Evolutionary conservation across 2,329 filamentous ascomycete species (phyloP), one percentile per base, ranked within the genome.

Genomic region (Exophiala aquamarina): DNA sequence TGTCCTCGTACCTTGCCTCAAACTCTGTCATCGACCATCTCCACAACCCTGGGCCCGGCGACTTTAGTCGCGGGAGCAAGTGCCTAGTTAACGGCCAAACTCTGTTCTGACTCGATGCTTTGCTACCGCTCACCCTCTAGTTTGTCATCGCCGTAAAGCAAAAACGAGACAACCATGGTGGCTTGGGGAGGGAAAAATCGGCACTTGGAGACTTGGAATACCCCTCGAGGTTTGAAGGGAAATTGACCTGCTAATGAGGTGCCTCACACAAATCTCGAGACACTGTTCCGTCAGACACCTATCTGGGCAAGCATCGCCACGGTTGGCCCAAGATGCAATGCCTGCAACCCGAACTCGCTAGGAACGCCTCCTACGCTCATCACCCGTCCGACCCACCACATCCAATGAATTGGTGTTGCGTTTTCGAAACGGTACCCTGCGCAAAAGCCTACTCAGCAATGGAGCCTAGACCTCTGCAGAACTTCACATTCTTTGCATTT

Each of bases 401-500:
- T 14, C 23, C 33, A 45, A 32, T 43, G 31, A 26, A 40, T 46
- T 33, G 33, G 40, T 34, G 38, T 38, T 26, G 41, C 44, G 37
- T 39, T 28, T 38, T 53, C 44, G 43, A 50, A 54, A 54, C 44
- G 32, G 44, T 19, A 41, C 42, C 47, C 41, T 43, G 44, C 34
- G 14, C 32, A 18, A n/a, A 14, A 17, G n/a, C 19, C 6, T 26
- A 26, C 23, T 26, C 23, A 26, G 23, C 23, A 26, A 11, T 26
- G 6, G 11, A 26, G 23, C 23, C 23, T 26, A 26, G 23, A 26
- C 23, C 23, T 26, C 23, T 26, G 11, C 23, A 26, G 23, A 26
- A 26, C n/a, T 4, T 20, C 36, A 28, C 37, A 41, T 18, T 3
- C 8, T 47, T 35, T 36, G 39, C 35, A 40, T 40, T 35, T 43